phyloP scores from a whole-genome alignment of 2,329 filamentous ascomycete species.

The Sordariomycetes sp. region DNA sequence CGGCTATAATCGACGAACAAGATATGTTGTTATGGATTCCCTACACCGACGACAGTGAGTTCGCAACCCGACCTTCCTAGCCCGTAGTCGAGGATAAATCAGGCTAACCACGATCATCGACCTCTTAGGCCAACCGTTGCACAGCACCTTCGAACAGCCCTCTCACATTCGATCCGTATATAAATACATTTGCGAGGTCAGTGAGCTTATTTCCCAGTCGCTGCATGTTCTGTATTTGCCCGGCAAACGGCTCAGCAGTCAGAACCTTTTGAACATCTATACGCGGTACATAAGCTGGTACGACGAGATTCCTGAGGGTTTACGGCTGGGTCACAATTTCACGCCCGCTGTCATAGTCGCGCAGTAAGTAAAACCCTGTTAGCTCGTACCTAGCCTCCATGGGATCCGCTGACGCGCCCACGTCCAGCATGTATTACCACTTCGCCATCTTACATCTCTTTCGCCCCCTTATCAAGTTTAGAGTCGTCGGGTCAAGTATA shows the following conservation, averaged over 20 bases:
- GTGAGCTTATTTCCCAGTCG: slow-evolving; percentile 62
- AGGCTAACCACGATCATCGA: too few species aligned
- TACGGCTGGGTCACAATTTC: slow-evolving; percentile 57
- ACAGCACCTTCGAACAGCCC: slow-evolving; percentile 47
- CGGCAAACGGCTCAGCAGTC: slow-evolving; percentile 51
- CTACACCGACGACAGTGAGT: slow-evolving; percentile 46
- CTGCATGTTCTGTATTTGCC: slow-evolving; percentile 65
- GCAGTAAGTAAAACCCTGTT: slow-evolving; percentile 42
- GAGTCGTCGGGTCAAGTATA: slow-evolving; percentile 52
- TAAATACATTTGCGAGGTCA: slow-evolving; percentile 60
- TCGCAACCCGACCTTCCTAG: slow-evolving; percentile 4
- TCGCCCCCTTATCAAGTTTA: slow-evolving; percentile 56
- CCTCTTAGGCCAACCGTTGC: slow-evolving; percentile 34
- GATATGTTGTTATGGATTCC: slow-evolving; percentile 50
- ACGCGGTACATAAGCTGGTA: slow-evolving; percentile 64
- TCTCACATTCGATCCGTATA: slow-evolving; percentile 59
- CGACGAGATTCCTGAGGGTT: slow-evolving; percentile 50
- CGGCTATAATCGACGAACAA: slow-evolving; percentile 47
- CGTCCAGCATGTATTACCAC: slow-evolving; percentile 56
- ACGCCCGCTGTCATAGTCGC: slow-evolving; percentile 63
- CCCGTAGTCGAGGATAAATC: too few species aligned
- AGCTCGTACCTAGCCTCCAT: slow-evolving; percentile 5
- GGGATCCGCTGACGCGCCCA: neutral
- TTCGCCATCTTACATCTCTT: slow-evolving; percentile 61
- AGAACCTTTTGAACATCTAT: slow-evolving; percentile 53